A percentile compares a stretch with the other conserved stretches of the same genome.
Evolutionary conservation across 2,329 filamentous ascomycete genomes (phyloP).

Genomic region (Talaromyces sp.): DNA sequence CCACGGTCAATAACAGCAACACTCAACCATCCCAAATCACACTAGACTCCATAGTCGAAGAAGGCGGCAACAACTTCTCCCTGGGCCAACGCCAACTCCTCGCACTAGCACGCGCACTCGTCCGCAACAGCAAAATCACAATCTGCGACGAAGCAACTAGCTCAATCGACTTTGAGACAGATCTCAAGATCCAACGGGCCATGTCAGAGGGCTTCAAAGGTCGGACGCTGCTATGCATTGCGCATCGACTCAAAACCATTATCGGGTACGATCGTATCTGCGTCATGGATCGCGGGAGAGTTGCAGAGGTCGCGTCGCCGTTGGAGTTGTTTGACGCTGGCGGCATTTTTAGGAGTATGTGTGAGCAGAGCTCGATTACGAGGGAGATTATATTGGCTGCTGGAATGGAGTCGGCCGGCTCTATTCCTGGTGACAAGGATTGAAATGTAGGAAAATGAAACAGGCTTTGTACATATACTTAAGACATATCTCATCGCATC

Average conservation of each 20-base stretch:
- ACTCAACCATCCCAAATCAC: conserved; percentile 53
- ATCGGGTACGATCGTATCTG: conserved; percentile 88
- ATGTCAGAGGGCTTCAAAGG: conserved; percentile 77
- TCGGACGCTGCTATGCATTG: conserved; percentile 81
- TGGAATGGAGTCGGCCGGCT: not conserved
- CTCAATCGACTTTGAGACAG: conserved; percentile 86
- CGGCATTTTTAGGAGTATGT: conserved; percentile 81
- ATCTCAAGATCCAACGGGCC: conserved; percentile 83
- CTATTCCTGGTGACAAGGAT: too few species aligned
- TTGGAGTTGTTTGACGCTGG: conserved; percentile 38
- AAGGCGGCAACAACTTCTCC: conserved; percentile 89
- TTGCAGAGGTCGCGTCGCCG: conserved; percentile 77
- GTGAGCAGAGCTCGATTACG: conserved; percentile 70
- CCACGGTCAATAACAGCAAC: not conserved
- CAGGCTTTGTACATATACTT: not conserved
- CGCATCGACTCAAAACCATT: conserved; percentile 81
- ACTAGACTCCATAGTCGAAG: conserved; percentile 76
- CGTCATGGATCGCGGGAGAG: conserved; percentile 83
- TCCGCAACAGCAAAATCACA: conserved; percentile 79
- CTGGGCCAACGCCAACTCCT: conserved; percentile 88
- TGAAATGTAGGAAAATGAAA: not conserved
- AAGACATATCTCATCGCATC: not conserved
- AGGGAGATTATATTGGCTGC: conserved; percentile 25
- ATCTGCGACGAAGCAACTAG: conserved; percentile 91
- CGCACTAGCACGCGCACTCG: conserved; percentile 80